Evolutionary conservation across 352 stramenopile genomes (phyloP), one percentile per base, ranked within the genome.

Genomic region (Phytopythium sindhum): DNA sequence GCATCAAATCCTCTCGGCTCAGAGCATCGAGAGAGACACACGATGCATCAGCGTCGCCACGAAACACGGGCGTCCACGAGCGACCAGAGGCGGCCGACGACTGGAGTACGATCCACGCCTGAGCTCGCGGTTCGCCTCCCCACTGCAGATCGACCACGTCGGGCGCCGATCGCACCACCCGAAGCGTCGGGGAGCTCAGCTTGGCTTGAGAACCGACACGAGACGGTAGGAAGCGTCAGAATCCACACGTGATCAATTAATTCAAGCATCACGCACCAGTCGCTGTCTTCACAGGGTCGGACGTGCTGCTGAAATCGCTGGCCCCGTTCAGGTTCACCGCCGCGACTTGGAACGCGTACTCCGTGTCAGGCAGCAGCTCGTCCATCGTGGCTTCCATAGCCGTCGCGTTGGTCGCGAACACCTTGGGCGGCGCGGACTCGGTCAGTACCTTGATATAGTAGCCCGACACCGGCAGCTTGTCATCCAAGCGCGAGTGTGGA

Each of bases 301-400:
- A 87, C 2, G 59, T 47, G 2, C 53, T 24, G 31, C 80, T 84
- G 58, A 85, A 86, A 10, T 77, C 68, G 56, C 83, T 85, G 54
- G 83, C 70, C 3, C 83, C 83, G 45, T 87, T 74, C 39, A 92
- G 42, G 31, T 77, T 90, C 41, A 87, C 72, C 1, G 83, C 79
- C 21, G 75, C 78, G 4, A 92, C 66, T 42, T 78, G 60, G 19
- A 73, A 64, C 17, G 47, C 51, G 64, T 89, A 92, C 44, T 76
- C 64, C 0, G 69, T 81, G 59, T 82, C 66, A 2, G 77, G 63
- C 37, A 52, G 50, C 0, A 92, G 71, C 6, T 59, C 61, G n/a
- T 66, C 57, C 28, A 90, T 41, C 15, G 61, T 58, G 17, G 50
- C 60, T 2, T 80, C 65, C 0, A 72, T 77, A 0, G 72, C 64